phyloP scores from a whole-genome alignment of 164 flowering plant genomes.

The Vitis riparia region DNA sequence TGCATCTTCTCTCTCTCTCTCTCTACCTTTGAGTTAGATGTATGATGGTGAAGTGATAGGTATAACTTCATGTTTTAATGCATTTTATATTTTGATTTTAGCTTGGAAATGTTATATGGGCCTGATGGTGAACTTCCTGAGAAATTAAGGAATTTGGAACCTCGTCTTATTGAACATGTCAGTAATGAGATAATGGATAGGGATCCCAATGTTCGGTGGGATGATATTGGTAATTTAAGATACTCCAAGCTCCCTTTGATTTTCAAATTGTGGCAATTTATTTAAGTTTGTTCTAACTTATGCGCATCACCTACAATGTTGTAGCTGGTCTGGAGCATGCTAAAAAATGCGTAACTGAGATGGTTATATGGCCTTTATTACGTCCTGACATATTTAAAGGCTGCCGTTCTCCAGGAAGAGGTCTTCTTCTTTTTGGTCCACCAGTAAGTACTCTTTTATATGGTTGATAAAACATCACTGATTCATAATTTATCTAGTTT shows the following conservation, averaged over 20 bases:
- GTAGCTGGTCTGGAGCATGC: constrained; percentile 99
- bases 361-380: constrained; percentile 98
- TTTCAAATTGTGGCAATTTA: not conserved
- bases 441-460: constrained; percentile 61
- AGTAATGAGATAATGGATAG: constrained; percentile 98
- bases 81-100: constrained; percentile 23
- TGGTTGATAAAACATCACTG: not conserved
- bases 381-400: constrained; percentile 99
- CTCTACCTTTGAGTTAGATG: too few species aligned
- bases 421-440: constrained; percentile 98
- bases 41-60: too few species aligned
- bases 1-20: too few species aligned
- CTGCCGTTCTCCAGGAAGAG: constrained; percentile 98
- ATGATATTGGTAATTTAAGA: constrained; percentile 77
- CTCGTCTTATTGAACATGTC: constrained; percentile 93
- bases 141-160: constrained; percentile 91
- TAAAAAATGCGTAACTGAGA: constrained; percentile 97
- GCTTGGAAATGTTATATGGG: constrained; percentile 89
- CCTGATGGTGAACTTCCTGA: constrained; percentile 99
- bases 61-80: constrained; percentile 9
- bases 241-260: constrained; percentile 1
- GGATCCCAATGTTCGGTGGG: constrained; percentile 98
- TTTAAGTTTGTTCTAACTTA: constrained; percentile 7
- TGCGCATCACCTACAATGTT: constrained; percentile 9
- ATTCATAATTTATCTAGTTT: not conserved